phyloP scores from a whole-genome alignment of 352 stramenopile species.

The Phytophthora cactorum region DNA sequence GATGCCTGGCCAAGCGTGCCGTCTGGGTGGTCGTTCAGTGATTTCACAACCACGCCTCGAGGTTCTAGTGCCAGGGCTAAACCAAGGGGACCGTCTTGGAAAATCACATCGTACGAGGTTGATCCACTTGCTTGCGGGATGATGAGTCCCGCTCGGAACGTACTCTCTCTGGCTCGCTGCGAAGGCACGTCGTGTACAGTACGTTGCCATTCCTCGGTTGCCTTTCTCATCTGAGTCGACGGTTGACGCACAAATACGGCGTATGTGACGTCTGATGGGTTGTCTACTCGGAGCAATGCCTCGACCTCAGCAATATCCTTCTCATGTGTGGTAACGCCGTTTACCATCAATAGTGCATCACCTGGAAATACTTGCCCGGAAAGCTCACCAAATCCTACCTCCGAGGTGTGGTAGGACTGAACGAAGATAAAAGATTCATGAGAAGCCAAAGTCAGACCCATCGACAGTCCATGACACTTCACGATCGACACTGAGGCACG shows the following conservation, averaged over 20 bases:
- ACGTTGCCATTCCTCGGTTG: conserved; percentile 34
- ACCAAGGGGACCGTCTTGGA: conserved; percentile 72
- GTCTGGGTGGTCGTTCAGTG: conserved; percentile 72
- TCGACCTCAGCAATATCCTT: conserved; percentile 51
- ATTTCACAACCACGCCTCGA: conserved; percentile 77
- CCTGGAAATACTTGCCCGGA: conserved; percentile 71
- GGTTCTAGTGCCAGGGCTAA: conserved; percentile 76
- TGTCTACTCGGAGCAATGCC: conserved; percentile 35
- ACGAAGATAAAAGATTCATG: conserved; percentile 54
- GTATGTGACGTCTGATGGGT: conserved; percentile 38
- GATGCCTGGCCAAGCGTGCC: conserved; percentile 78
- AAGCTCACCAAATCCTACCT: conserved; percentile 55
- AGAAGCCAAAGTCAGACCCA: conserved; percentile 47
- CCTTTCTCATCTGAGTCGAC: conserved; percentile 47
- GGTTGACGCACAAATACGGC: conserved; percentile 47
- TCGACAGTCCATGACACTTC: conserved; percentile 45
- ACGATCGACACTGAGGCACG: conserved; percentile 73
- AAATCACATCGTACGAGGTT: conserved; percentile 65
- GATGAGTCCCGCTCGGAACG: conserved; percentile 33
- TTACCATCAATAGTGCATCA: conserved; percentile 68
- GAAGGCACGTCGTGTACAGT: conserved; percentile 32
- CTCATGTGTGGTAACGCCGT: conserved; percentile 33
- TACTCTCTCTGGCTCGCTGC: conserved; percentile 38
- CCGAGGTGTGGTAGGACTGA: conserved; percentile 43
- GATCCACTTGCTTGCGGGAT: conserved; percentile 12